These are phyloP conservation scores for Isatis tinctoria DNA, from an alignment of 345 rosid genomes.

Conservation along the genomic window DNA sequence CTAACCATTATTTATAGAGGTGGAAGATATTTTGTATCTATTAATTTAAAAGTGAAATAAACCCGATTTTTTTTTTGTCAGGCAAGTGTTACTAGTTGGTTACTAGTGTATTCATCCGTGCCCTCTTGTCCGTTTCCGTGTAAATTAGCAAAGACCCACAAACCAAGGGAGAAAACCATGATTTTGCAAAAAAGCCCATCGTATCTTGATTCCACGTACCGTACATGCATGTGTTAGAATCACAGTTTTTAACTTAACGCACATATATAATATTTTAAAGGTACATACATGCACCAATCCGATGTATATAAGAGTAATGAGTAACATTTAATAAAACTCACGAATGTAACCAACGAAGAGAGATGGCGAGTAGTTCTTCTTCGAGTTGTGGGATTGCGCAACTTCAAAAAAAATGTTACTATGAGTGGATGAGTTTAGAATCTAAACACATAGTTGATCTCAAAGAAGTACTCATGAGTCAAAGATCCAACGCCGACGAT, in stretches of 20 bases:
- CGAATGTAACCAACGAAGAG: neutral
- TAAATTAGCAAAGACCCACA: constrained; percentile 8
- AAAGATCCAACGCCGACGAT: neutral
- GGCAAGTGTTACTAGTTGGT: neutral
- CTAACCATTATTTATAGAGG: neutral
- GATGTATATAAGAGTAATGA: neutral
- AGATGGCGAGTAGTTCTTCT: neutral
- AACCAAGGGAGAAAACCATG: constrained; percentile 5
- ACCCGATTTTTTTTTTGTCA: neutral
- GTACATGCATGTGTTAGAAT: constrained; percentile 11
- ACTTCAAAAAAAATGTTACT: constrained; percentile 10
- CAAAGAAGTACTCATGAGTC: constrained; percentile 23
- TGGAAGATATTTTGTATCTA: neutral
- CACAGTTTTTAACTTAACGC: neutral
- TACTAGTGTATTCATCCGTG: neutral
- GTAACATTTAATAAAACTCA: neutral
- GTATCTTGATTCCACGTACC: constrained; percentile 13
- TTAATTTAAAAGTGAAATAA: neutral
- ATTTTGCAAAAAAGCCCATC: neutral
- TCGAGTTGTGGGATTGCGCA: constrained; percentile 1
- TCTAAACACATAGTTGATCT: constrained; percentile 15
- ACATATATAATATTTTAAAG: neutral
- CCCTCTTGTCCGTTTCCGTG: neutral
- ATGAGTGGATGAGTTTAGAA: constrained; percentile 27
- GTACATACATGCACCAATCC: constrained; percentile 9